Base-by-base conservation (phyloP, 2,329 filamentous ascomycete species). In the Botryosphaeria agaves region DNA sequence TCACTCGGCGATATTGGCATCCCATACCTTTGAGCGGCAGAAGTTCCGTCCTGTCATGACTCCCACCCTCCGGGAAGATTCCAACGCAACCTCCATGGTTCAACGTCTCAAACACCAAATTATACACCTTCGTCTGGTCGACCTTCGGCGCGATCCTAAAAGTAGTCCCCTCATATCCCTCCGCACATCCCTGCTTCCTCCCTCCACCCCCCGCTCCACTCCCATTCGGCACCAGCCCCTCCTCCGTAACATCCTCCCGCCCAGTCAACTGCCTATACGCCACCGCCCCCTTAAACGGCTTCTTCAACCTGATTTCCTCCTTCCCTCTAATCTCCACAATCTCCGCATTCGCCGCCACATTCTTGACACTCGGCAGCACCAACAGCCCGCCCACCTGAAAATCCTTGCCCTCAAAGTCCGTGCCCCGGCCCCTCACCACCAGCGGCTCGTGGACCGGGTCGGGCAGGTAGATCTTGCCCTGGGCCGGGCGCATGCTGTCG, bases 11-110 rank as follows among this genome's bases (percentile, higher is more conserved):
- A 7, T 15, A 26, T 11, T 21, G 7, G 4, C 12, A 19, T 9
- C 3, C 9, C 2, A 30, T 51, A 67, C 64, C 61, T 66, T 95
- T 95, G 38, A 95, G 63, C 14, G 89, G 87, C 25, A 95, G 65
- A 27, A 95, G 65, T 48, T 92, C 83, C 0, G 87, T 84, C 37
- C 87, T 76, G 52, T 95, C 87, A 55, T 95, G 87, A 49, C 85
- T 94, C 45, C 87, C 87, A 41, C 87, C 87, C 57, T 98, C 87
- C 2, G 87, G 87, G 53, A 95, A 98, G 47, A 98, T 94, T 38
- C 87, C 89, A 32, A 95, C 80, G 48, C 84, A 93, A 12, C 85
- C 87, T 28, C 83, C 84, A 23, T 69, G 67, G 40, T 76, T 74
- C 19, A 98, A 66, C 18, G 83, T 73, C 39, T 76, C 70, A 53